Base-by-base conservation (phyloP, 1,284 basidiomycete species). In the Naganishia liquefaciens region DNA sequence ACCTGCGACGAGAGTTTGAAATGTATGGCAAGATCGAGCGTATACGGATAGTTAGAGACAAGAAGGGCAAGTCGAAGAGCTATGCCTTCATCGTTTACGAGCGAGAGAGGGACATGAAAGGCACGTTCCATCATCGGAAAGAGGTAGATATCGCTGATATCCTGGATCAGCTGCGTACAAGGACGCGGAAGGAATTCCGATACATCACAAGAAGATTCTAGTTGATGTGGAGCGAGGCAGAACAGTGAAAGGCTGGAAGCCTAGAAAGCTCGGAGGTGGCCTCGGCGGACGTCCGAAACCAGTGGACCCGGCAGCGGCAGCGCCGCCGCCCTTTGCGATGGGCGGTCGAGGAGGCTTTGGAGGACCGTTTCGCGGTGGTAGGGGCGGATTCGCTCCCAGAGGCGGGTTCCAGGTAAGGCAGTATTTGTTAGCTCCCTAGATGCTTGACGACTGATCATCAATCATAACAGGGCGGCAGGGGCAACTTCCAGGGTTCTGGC, bases 61-160 rank as follows among this genome's bases (percentile, higher is more conserved):
- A 89, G 76, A 89, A 93, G 72, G 87, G 86, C 54, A 89, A 92
- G 69, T 87, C 88, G 73, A 84, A 89, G 69, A 93, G 93, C 21
- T 99, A 98, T 78, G 96, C 95, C 19, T 99, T 99, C 79, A 85
- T 99, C 68, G 92, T 98, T 7, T 99, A 93, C 73, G 96, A 99
- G 77, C 86, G 94, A 28, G 96, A 99, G 81, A 87, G 93, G 67
- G 96, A 99, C 77, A 99, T 99, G 96, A 97, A 97, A 86, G 91
- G 93, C 93, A 72, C 74, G 79, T 76, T 57, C 44, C 58, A 64
- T 50, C 46, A 25, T 53, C 25, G 46, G 62, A 49, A 33, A n/a
- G 23, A 49, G 25, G 64, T 65, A 33, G 37, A 2, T 28, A 11
- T 21, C 13, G 25, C 53, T 64, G 70, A 62, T 71, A 58, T 19